These are phyloP conservation scores for sweet orange (Citrus sinensis) DNA, from an alignment of 345 rosid species.

Conservation along the genomic window DVS_A1.0 CM039168.1:2849001-2849500, in stretches of 20 bases:
- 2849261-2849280: background rate
- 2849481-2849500: slow-evolving; percentile 81
- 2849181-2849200: background rate
- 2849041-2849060: background rate
- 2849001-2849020: background rate
- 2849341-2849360: slow-evolving; percentile 92
- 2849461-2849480: slow-evolving; percentile 76
- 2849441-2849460: slow-evolving; percentile 79
- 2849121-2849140: background rate
- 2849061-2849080: background rate
- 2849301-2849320: slow-evolving; percentile 14
- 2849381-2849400: slow-evolving; percentile 85
- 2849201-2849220: background rate
- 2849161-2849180: background rate
- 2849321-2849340: slow-evolving; percentile 85
- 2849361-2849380: slow-evolving; percentile 79
- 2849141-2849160: background rate
- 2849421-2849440: slow-evolving; percentile 95
- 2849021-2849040: background rate
- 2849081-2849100: background rate
- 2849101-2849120: background rate
- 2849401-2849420: slow-evolving; percentile 84
- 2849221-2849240: background rate
- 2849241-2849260: background rate
- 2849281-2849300: background rate